Evolutionary conservation across 129 eudicot genomes (phyloP), one percentile per base, ranked within the genome.

Genomic region (Lactuca sativa): DNA sequence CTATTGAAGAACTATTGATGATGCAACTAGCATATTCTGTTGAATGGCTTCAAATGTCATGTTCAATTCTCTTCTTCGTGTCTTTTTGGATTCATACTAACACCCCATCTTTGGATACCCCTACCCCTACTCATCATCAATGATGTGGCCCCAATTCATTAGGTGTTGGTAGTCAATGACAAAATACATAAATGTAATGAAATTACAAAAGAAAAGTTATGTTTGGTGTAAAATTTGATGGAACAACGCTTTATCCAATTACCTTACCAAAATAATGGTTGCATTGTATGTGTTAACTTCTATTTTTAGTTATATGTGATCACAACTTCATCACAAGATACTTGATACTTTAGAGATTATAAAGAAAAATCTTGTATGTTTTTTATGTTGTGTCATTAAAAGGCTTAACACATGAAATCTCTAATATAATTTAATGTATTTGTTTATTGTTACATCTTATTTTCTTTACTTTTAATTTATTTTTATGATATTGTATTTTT

Each of bases 11-110:
- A 49, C 34, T 49, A 66, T 66, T 66, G 31, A 51, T 52, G 72
- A 66, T 66, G 18, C 61, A 67, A 53, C 49, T 7, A 67, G 72
- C 72, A 52, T 67, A 67, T 53, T 48, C 30, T 31, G 52, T 52
- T 33, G 3, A 51, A 52, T 53, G 34, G 47, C 18, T 10, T 14
- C 33, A 60, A 61, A 57, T 36, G 66, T 58, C 66, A 58, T 56
- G 56, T 37, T 57, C 74, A 70, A 70, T 66, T 41, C 57, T 38
- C 55, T 18, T 69, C 66, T 70, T 70, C 74, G 31, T 57, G 65
- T 25, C 57, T 14, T 40, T 25, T 57, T 57, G 66, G 56, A 57
- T 30, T 57, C 65, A 41, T 34, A 11, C 15, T 14, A 51, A 51
- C 56, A 12, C 11, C 56, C 56, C 56, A 51, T 56, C 65, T 70